These are phyloP conservation scores for Hanseniaspora pseudoguilliermondii DNA, from an alignment of 805 yeast genomes.

Conservation along the genomic window DNA sequence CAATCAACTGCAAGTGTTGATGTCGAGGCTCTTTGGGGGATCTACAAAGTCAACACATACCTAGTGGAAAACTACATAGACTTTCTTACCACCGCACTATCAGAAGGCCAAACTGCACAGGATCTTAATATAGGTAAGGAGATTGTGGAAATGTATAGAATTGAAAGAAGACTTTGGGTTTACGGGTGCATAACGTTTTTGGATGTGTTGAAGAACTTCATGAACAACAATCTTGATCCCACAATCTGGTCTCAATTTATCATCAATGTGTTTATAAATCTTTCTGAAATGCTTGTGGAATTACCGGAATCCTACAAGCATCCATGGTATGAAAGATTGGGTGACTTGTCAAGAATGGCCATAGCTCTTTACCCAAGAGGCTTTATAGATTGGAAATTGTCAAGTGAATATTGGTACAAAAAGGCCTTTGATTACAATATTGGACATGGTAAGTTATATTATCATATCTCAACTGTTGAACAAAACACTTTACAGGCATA, in stretches of 20 bases:
- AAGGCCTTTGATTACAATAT: conserved; percentile 59
- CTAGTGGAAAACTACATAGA: conserved; percentile 60
- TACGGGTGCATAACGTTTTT: conserved; percentile 72
- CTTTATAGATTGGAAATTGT: conserved; percentile 72
- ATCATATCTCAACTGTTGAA: conserved; percentile 80
- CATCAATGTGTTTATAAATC: conserved; percentile 50
- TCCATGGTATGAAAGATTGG: conserved; percentile 70
- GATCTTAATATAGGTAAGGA: conserved; percentile 43
- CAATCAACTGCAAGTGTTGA: conserved; percentile 30
- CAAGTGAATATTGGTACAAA: conserved; percentile 75
- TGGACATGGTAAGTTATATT: conserved; percentile 76
- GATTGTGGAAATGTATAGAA: conserved; percentile 62
- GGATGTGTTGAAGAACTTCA: conserved; percentile 63
- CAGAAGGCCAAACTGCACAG: conserved; percentile 49
- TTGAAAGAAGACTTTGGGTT: conserved; percentile 72
- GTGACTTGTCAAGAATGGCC: conserved; percentile 79
- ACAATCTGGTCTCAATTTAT: conserved; percentile 68
- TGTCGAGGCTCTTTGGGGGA: conserved; percentile 59
- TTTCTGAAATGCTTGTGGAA: conserved; percentile 32
- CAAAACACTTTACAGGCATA: conserved; percentile 58
- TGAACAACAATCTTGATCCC: conserved; percentile 61
- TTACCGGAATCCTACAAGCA: conserved; percentile 26
- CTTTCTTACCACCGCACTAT: conserved; percentile 55
- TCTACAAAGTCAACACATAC: conserved; percentile 54
- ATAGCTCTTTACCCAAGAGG: conserved; percentile 70